Percentiles rank a stretch among this genome's conserved stretches.
Conservation (phyloP, 2,329 filamentous ascomycete species). For the Botryotinia calthae region DNA sequence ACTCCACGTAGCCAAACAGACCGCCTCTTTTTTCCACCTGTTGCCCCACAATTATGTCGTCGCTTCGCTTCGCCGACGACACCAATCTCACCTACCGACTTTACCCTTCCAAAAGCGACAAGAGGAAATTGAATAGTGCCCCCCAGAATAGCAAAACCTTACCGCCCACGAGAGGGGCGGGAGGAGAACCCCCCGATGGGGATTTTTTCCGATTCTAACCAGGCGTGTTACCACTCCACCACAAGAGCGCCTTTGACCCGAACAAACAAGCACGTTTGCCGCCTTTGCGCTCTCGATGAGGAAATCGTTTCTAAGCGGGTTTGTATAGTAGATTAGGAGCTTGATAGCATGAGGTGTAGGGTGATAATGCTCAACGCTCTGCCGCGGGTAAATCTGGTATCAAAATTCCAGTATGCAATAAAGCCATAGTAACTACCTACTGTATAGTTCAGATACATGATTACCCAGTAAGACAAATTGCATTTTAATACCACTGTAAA, state of each 20-base stretch:
- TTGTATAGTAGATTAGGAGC: neutral
- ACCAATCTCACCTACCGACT: no score
- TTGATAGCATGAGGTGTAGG: neutral
- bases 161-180: neutral
- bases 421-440: neutral
- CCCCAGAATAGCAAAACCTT: neutral
- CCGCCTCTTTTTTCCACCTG: neutral
- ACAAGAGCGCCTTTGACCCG: neutral
- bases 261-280: neutral
- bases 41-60: neutral
- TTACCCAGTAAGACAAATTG: neutral
- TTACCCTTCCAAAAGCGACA: neutral
- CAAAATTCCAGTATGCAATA: neutral
- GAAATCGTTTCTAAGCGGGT: neutral
- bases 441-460: neutral
- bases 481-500: neutral
- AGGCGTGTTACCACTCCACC: neutral
- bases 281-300: neutral
- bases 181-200: neutral
- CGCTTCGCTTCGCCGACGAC: neutral
- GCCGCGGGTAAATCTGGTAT: neutral
- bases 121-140: neutral
- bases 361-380: neutral
- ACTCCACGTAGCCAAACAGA: neutral
- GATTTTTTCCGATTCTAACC: neutral